Evolutionary conservation across 208 protist genomes (phyloP), one percentile per base, ranked within the genome.

Genomic region (Phytomonas sp.): DNA sequence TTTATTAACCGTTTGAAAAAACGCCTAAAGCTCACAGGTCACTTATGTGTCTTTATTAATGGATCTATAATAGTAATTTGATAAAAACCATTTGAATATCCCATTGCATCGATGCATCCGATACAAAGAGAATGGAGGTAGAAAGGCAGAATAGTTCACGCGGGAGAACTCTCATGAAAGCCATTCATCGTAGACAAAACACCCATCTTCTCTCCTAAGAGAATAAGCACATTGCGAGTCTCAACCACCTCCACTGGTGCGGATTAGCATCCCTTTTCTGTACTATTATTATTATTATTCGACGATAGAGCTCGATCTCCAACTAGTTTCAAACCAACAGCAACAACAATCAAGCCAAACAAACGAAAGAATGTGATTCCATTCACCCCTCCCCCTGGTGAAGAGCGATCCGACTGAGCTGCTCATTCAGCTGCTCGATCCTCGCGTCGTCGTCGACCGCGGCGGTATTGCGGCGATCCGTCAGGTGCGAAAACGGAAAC

Each of bases 1-100:
- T 40, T 81, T 82, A 71, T 79, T 77, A 26, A 73, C 77, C 78
- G 73, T 72, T 84, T 84, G 60, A 79, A 53, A 74, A 84, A 84
- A 73, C 78, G 74, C 62, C 74, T 73, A 79, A 82, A 73, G 60
- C 69, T 33, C 37, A 15, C 36, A 40, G 9, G 36, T 40, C 29
- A 62, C 30, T 62, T 62, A 33, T 62, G 9, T 62, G 60, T 9
- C 29, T 31, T 33, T 4, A 62, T 62, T 36, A 60, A 60, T n/a
- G 51, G 26, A 23, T 28, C 23, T n/a, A 60, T 28, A n/a, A 60
- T 60, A n/a, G 26, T 31, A 62, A 33, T 33, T 36, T 4, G 9
- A 9, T 13, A 62, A 13, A 62, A 36, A 33, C 9, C 60, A 62
- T 33, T 62, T 62, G 9, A 62, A 33, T 33, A 62, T 62, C 60